Evolutionary conservation across 2,329 filamentous ascomycete genomes (phyloP).

Genomic region (Verticillium albo-atrum): DNA sequence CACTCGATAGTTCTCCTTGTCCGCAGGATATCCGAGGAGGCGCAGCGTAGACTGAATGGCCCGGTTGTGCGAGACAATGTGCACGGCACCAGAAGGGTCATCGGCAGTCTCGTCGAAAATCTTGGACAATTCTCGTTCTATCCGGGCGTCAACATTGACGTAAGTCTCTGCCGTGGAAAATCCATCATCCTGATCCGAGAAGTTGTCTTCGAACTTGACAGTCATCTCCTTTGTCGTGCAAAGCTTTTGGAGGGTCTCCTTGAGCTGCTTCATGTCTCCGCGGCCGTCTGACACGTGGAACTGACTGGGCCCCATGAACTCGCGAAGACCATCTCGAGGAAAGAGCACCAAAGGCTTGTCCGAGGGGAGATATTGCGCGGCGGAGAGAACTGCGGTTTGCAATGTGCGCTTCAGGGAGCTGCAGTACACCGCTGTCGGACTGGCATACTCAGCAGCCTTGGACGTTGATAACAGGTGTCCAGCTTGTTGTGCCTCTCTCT

Average conservation of each 20-base stretch:
- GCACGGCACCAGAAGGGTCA: neutral
- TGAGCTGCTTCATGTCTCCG: neutral
- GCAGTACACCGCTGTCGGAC: neutral
- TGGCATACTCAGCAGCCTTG: neutral
- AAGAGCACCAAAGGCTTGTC: neutral
- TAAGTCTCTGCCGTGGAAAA: neutral
- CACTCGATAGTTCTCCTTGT: neutral
- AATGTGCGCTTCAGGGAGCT: neutral
- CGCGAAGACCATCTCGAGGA: neutral
- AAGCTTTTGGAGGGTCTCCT: neutral
- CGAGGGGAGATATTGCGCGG: neutral
- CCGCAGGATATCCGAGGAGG: neutral
- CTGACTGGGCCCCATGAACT: neutral
- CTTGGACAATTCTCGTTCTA: neutral
- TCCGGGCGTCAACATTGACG: neutral
- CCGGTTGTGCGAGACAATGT: conserved; percentile 1
- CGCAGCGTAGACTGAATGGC: neutral
- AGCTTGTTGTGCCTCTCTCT: neutral
- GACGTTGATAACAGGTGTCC: neutral
- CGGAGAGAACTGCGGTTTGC: neutral
- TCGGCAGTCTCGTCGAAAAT: neutral
- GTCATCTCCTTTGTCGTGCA: neutral
- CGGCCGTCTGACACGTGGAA: neutral
- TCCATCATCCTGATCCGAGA: neutral
- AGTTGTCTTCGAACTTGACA: neutral